Evolutionary conservation across 495 filamentous ascomycete genomes (phyloP), one percentile per base, ranked within the genome.

Genomic region (Daldinia concentrica): DNA sequence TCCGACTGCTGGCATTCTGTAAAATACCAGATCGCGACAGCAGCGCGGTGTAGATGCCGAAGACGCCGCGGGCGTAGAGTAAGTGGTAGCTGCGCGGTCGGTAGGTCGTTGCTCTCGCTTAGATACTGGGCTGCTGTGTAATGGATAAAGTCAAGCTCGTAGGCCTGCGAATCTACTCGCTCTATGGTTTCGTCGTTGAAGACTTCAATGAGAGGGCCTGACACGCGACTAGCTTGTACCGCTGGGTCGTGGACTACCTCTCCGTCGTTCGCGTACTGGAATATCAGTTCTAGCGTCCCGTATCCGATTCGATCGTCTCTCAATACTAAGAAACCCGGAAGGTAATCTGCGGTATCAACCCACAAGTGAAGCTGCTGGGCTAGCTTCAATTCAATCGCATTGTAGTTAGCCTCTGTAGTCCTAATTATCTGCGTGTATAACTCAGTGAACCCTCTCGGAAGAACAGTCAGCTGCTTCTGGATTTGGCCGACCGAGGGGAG

Each of bases 61-160:
- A 73, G 59, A 1, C 70, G 60, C 17, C 65, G 59, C 14, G 65
- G 70, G 8, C 65, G 70, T 0, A 73, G 48, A 2, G 55, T 57
- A 7, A 58, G 37, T 6, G 71, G 61, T 5, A 68, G 24, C n/a
- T 73, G 39, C 4, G 64, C 57, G 29, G 62, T 30, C 12, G 68
- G 65, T 0, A 73, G 30, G 4, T 50, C 6, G 60, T 50, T 61
- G n/a, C 70, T 60, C 9, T 68, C 62, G 34, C 17, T 48, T 2
- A 78, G 55, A 36, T 76, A 77, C 45, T 77, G 72, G 9, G 63
- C 66, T 19, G 74, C 74, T 24, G 74, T 77, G 26, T 75, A 66
- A 50, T 77, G 74, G 27, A 70, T 66, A 56, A 73, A 75, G 34
- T 60, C 61, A 5, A 78, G 62, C 17, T 72, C 60, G 50, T 63